phyloP scores from a whole-genome alignment of 202 grass and related monocot species.

The Carex sylvatica region DNA sequence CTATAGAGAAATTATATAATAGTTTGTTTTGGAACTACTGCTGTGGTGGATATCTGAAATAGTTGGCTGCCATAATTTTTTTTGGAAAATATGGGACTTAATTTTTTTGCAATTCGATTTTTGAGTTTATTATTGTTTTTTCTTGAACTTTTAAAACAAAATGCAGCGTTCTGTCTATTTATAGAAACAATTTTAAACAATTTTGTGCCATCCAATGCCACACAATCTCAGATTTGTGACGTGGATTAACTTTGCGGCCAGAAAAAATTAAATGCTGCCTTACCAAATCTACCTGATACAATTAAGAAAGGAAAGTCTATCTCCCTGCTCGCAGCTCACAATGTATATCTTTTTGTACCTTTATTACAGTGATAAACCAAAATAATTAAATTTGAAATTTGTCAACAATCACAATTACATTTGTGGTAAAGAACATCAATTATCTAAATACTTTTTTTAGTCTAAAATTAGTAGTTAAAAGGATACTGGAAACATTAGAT shows the following conservation, averaged over 20 bases:
- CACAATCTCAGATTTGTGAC: neutral
- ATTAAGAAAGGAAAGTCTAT: neutral
- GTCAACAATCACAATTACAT: too few relatives aligned
- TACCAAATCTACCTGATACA: neutral
- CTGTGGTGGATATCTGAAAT: neutral
- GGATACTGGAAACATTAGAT: too few relatives aligned
- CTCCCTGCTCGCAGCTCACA: neutral
- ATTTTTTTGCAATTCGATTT: neutral
- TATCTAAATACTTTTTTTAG: too few relatives aligned
- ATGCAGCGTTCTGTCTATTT: neutral
- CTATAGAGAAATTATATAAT: constrained; percentile 2
- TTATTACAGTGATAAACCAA: too few relatives aligned
- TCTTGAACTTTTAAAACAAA: neutral
- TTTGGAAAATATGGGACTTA: neutral
- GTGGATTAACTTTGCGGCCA: neutral
- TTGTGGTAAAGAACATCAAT: too few relatives aligned
- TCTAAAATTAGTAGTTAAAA: too few relatives aligned
- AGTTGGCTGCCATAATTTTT: neutral
- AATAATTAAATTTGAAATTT: too few relatives aligned
- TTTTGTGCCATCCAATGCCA: too few relatives aligned
- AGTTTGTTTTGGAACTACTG: neutral
- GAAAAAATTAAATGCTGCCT: neutral
- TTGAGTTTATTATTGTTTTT: neutral
- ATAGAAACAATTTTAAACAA: neutral
- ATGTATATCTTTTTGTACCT: too few relatives aligned